Evolutionary conservation across 257 asterid species (phyloP).

Genomic region (Solanum dulcamara): DNA sequence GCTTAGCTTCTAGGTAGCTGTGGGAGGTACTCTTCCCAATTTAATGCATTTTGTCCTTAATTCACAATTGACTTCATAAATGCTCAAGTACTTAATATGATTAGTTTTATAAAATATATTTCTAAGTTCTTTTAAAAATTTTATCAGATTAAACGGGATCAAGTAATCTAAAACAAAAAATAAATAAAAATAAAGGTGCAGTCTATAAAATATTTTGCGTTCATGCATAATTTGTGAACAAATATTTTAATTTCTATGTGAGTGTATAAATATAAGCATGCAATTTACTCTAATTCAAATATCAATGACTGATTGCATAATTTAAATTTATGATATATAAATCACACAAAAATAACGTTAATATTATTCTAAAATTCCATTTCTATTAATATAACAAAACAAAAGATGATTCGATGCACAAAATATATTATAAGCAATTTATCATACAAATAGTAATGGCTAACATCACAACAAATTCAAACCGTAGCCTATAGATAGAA

Average conservation of each 20-base stretch:
- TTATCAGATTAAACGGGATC: accelerated
- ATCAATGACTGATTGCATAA: accelerated
- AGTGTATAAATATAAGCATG: not conserved
- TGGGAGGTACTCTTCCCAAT: not conserved
- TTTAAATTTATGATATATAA: not conserved
- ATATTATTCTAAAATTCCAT: not conserved
- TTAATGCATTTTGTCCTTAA: not conserved
- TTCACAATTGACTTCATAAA: not conserved
- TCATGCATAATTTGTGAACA: too few relatives aligned
- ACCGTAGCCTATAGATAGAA: not conserved
- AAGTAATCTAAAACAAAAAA: too few relatives aligned
- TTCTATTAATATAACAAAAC: not conserved
- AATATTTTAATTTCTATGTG: too few relatives aligned
- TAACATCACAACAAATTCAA: not conserved
- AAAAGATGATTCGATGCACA: not conserved
- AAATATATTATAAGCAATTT: not conserved
- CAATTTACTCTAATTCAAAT: not conserved
- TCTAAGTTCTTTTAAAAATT: too few relatives aligned
- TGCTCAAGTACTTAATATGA: not conserved
- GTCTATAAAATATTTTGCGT: too few relatives aligned
- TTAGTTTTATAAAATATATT: too few relatives aligned
- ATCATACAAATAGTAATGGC: not conserved
- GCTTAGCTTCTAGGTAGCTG: not conserved
- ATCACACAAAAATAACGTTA: not conserved
- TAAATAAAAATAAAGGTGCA: too few relatives aligned